These are phyloP conservation scores for Metschnikowia matae DNA, from an alignment of 805 yeast genomes.

Conservation along the genomic window DNA sequence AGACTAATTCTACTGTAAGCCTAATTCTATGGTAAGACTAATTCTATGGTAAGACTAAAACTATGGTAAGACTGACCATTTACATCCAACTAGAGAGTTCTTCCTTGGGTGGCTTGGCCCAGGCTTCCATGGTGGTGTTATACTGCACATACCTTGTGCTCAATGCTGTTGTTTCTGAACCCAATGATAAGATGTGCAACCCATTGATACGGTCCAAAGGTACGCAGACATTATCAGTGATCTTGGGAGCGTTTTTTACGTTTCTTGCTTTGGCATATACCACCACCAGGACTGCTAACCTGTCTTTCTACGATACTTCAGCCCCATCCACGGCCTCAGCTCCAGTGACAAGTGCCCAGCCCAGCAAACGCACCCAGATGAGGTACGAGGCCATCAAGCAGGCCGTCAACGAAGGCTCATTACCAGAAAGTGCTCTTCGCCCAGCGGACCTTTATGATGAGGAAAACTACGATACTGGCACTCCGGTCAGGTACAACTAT, in stretches of 20 bases:
- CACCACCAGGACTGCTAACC: slow-evolving; percentile 92
- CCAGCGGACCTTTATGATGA: slow-evolving; percentile 62
- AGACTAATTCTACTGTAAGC: no score
- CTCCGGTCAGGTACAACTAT: slow-evolving; percentile 75
- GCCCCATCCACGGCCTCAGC: slow-evolving; percentile 30
- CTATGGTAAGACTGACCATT: no score
- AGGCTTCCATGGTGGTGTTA: slow-evolving; percentile 89
- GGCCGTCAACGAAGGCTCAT: slow-evolving; percentile 94
- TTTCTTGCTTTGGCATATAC: slow-evolving; percentile 95
- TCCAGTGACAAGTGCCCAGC: slow-evolving; percentile 38
- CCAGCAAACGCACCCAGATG: slow-evolving; percentile 58
- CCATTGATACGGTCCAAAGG: slow-evolving; percentile 88
- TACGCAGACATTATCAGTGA: slow-evolving; percentile 82
- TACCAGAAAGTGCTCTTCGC: slow-evolving; percentile 86
- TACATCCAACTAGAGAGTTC: no score
- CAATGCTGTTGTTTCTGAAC: slow-evolving; percentile 94
- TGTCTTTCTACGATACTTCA: slow-evolving; percentile 36
- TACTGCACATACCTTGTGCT: slow-evolving; percentile 89
- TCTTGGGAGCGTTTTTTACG: slow-evolving; percentile 89
- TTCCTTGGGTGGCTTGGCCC: slow-evolving; percentile 67
- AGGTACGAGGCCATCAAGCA: slow-evolving; percentile 83
- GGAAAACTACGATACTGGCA: slow-evolving; percentile 24
- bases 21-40: no score
- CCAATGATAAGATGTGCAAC: slow-evolving; percentile 89
- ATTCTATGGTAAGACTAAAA: no score